These are phyloP conservation scores for Annona squamosa DNA, from an alignment of 164 flowering plant genomes.

Conservation along the genomic window DNA sequence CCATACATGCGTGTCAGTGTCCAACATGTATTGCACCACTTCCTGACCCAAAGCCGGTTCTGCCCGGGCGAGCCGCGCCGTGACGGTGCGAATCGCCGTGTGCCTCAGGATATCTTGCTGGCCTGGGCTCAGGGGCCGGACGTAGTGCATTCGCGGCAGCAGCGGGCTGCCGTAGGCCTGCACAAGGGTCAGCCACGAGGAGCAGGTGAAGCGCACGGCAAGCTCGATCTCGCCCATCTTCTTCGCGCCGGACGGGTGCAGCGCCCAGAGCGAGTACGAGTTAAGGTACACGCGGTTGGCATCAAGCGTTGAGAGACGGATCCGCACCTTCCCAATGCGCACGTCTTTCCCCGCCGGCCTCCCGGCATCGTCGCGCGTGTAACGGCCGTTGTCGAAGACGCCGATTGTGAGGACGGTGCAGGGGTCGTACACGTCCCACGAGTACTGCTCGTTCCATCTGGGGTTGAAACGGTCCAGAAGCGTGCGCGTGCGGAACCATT, in stretches of 20 bases:
- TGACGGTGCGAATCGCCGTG: slow-evolving; percentile 68
- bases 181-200: slow-evolving; percentile 64
- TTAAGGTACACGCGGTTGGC: slow-evolving; percentile 60
- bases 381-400: slow-evolving; percentile 77
- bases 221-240: slow-evolving; percentile 87
- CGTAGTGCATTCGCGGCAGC: slow-evolving; percentile 92
- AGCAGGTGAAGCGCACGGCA: slow-evolving; percentile 68
- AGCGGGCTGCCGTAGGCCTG: slow-evolving; percentile 67
- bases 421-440: slow-evolving; percentile 93
- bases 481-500: slow-evolving; percentile 94
- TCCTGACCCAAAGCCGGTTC: slow-evolving; percentile 88
- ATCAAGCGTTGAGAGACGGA: slow-evolving; percentile 78
- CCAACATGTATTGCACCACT: slow-evolving; percentile 83
- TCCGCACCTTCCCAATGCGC: slow-evolving; percentile 70
- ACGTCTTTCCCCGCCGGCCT: slow-evolving; percentile 47
- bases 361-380: slow-evolving; percentile 39
- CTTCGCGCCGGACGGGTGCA: slow-evolving; percentile 66
- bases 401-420: slow-evolving; percentile 91
- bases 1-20: slow-evolving; percentile 72
- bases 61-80: slow-evolving; percentile 64
- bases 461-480: slow-evolving; percentile 83
- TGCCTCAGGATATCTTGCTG: slow-evolving; percentile 78
- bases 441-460: slow-evolving; percentile 90
- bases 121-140: slow-evolving; percentile 57
- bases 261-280: slow-evolving; percentile 48